Conservation (phyloP, 192 early-diverging fungal species). For the Coemansia umbellata region DNA sequence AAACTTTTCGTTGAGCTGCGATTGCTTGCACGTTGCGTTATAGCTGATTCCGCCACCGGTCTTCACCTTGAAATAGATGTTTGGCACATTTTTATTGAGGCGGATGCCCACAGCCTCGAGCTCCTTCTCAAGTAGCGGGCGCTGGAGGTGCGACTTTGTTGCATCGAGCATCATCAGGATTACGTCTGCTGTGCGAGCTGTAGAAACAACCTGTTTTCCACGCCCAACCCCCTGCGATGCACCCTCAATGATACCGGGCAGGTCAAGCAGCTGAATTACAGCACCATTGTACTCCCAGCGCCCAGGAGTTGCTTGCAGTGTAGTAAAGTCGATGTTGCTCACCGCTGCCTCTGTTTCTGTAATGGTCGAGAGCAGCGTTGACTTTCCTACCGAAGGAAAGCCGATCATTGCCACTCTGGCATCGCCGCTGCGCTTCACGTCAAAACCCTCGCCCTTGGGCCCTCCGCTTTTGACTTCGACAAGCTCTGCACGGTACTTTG, state of each 20-base stretch:
- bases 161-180: constrained; percentile 99
- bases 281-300: constrained; percentile 95
- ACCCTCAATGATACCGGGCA: constrained; percentile 98
- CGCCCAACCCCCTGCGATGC: constrained; percentile 97
- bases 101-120: constrained; percentile 95
- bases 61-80: constrained; percentile 97
- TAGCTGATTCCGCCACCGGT: constrained; percentile 96
- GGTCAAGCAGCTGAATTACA: constrained; percentile 94
- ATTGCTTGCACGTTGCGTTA: constrained; percentile 86
- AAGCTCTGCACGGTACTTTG: constrained; percentile 72
- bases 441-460: constrained; percentile 85
- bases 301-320: constrained; percentile 91
- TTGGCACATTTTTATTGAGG: constrained; percentile 79
- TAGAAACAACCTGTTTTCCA: constrained; percentile 96
- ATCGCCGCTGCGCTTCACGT: constrained; percentile 96
- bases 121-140: constrained; percentile 83
- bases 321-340: constrained; percentile 93
- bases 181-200: constrained; percentile 93
- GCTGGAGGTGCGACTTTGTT: constrained; percentile 83
- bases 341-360: constrained; percentile 90
- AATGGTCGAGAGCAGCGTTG: constrained; percentile 87
- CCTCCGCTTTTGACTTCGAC: constrained; percentile 65
- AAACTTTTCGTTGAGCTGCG: constrained; percentile 82
- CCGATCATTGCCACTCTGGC: constrained; percentile 93
- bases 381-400: constrained; percentile 99